phyloP scores from a whole-genome alignment of 208 protist genomes.

The Trypanosoma caninum region DNA sequence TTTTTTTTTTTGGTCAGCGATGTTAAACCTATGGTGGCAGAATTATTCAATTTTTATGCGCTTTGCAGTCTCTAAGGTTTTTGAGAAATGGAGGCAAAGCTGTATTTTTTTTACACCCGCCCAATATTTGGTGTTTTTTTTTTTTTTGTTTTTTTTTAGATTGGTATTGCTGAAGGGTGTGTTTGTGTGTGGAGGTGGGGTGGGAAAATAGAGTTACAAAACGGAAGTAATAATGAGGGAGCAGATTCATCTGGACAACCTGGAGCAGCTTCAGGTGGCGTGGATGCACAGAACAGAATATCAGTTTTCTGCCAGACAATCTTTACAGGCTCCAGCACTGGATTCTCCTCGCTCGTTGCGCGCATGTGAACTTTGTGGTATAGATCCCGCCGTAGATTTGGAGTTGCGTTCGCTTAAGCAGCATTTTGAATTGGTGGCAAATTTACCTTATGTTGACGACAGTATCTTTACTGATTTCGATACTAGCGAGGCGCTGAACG shows the following conservation, averaged over 20 bases:
- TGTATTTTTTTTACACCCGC: too few species aligned
- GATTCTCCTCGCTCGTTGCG: conserved; percentile 26
- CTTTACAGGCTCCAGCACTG: background rate
- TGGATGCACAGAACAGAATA: background rate
- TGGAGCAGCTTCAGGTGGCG: conserved; percentile 5
- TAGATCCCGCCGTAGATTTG: conserved; percentile 11
- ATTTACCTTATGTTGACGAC: background rate
- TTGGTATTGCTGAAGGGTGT: too few species aligned
- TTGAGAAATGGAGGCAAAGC: too few species aligned
- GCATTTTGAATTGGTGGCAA: conserved; percentile 11
- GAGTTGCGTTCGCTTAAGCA: conserved; percentile 4
- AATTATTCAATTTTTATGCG: too few species aligned
- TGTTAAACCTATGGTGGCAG: too few species aligned
- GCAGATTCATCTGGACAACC: conserved; percentile 1
- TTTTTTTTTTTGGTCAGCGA: too few species aligned
- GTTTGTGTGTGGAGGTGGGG: too few species aligned
- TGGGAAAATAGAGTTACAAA: too few species aligned
- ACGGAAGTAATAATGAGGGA: background rate
- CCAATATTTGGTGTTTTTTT: too few species aligned
- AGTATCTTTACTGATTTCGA: background rate
- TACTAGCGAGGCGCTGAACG: conserved; percentile 13
- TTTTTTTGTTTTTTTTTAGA: too few species aligned
- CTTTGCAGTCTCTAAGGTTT: too few species aligned
- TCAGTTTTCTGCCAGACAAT: background rate
- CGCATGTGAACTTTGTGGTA: conserved; percentile 15